Percentiles rank a stretch among this genome's conserved stretches.
Evolutionary conservation across 495 filamentous ascomycete genomes (phyloP).

Genomic region (Lepraria neglecta): DNA sequence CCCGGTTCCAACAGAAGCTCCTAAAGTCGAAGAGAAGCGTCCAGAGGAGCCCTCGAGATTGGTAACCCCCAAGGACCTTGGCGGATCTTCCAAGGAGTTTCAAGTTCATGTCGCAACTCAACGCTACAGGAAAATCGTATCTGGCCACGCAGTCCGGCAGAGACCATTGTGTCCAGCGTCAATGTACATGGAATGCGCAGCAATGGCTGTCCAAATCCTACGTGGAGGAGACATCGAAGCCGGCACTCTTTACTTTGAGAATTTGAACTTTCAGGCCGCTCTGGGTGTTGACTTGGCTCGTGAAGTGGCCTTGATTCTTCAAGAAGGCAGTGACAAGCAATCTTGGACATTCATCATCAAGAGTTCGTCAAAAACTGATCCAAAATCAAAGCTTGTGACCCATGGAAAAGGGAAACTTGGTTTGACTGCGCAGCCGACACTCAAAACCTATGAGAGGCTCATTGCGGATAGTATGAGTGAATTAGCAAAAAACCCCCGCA

Average conservation of each 20-base stretch:
- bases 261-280: constrained; percentile 18
- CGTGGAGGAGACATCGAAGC: constrained; percentile 8
- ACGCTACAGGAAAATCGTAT: constrained; percentile 18
- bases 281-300: constrained; percentile 17
- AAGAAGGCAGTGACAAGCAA: background rate
- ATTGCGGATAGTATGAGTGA: constrained; percentile 11
- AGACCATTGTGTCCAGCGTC: constrained; percentile 39
- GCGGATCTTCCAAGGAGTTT: constrained; percentile 8
- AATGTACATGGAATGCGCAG: constrained; percentile 37
- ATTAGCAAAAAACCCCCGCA: background rate
- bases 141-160: constrained; percentile 38
- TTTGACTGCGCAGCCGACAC: constrained; percentile 2
- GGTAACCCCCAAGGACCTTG: background rate
- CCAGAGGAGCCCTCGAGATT: constrained; percentile 9
- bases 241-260: constrained; percentile 9
- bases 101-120: background rate
- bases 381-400: constrained; percentile 4
- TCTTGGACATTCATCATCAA: constrained; percentile 12
- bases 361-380: constrained; percentile 13
- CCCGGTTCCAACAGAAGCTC: background rate
- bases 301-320: constrained; percentile 10
- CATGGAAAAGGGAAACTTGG: constrained; percentile 14
- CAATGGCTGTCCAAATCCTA: constrained; percentile 16
- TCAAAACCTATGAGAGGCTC: constrained; percentile 19
- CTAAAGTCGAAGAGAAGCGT: constrained; percentile 4